These are phyloP conservation scores for Pontederia paniculata DNA, from an alignment of 176 grass and related monocot genomes.

Conservation along the genomic window DNA sequence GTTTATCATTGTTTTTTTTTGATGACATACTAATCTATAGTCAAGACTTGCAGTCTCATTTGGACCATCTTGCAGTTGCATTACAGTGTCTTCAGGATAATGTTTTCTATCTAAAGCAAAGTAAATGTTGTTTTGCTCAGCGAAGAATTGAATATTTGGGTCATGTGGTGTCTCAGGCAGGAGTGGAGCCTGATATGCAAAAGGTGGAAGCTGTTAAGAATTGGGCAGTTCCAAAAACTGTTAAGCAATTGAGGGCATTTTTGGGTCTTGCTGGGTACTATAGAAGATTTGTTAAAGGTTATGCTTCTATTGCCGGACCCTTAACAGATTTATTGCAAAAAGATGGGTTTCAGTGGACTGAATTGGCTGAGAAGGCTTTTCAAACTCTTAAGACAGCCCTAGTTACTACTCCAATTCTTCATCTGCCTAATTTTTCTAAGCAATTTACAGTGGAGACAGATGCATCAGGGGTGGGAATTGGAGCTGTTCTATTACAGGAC, in stretches of 20 bases:
- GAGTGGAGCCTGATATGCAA: neutral
- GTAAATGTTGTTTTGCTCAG: neutral
- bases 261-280: neutral
- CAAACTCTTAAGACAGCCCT: neutral
- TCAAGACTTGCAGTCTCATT: neutral
- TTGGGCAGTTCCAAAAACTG: neutral
- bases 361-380: neutral
- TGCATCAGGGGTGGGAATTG: neutral
- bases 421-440: neutral
- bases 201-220: neutral
- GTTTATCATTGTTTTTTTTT: neutral
- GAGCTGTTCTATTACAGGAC: neutral
- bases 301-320: neutral
- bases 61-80: neutral
- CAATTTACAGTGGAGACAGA: neutral
- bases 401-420: neutral
- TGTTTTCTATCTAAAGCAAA: neutral
- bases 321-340: slow-evolving; percentile 6
- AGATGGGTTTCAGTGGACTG: neutral
- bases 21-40: slow-evolving; percentile 9
- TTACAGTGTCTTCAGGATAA: neutral
- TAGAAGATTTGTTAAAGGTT: neutral
- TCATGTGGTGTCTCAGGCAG: neutral
- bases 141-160: neutral
- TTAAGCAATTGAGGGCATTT: neutral